Evolutionary conservation across 2,329 filamentous ascomycete species (phyloP).

Genomic region (Cladobotryum mycophilum): DNA sequence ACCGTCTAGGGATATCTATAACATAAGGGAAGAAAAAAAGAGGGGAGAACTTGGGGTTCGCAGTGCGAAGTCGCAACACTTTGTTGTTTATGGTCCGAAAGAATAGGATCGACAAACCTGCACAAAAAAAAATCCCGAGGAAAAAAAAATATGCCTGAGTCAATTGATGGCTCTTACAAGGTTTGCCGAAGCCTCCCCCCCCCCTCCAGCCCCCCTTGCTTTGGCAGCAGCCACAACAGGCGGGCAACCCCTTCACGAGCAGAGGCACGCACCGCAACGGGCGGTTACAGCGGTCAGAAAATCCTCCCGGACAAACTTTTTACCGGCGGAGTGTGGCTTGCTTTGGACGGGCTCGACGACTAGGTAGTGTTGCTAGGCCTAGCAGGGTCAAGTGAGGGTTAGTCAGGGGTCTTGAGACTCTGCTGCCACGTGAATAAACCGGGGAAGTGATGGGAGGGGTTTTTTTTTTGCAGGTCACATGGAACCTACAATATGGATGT

Average conservation of each 20-base stretch:
- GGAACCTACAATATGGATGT: too few species aligned
- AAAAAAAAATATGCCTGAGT: background rate
- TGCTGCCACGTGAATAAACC: background rate
- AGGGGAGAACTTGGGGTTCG: background rate
- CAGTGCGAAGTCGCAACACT: background rate
- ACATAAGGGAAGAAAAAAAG: constrained; percentile 10
- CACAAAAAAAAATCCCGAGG: constrained; percentile 3
- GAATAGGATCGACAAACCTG: constrained; percentile 1
- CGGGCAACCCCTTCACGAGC: background rate
- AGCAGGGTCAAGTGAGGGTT: background rate
- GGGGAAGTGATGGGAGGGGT: too few species aligned
- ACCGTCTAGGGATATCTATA: constrained; percentile 11
- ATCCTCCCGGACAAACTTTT: background rate
- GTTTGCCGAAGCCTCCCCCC: background rate
- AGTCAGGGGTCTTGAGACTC: background rate
- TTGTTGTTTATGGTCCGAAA: too few species aligned
- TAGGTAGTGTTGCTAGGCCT: background rate
- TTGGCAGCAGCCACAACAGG: constrained; percentile 3
- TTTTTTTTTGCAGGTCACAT: too few species aligned
- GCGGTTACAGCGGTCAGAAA: constrained; percentile 8
- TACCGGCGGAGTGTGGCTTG: background rate
- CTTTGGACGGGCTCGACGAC: too few species aligned
- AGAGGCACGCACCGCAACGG: background rate
- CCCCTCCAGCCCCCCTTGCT: background rate
- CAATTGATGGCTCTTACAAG: constrained; percentile 4